Percentiles rank a stretch among this genome's conserved stretches.
phyloP scores from a whole-genome alignment of 441 rosid genomes.

The Melastoma candidum region DNA sequence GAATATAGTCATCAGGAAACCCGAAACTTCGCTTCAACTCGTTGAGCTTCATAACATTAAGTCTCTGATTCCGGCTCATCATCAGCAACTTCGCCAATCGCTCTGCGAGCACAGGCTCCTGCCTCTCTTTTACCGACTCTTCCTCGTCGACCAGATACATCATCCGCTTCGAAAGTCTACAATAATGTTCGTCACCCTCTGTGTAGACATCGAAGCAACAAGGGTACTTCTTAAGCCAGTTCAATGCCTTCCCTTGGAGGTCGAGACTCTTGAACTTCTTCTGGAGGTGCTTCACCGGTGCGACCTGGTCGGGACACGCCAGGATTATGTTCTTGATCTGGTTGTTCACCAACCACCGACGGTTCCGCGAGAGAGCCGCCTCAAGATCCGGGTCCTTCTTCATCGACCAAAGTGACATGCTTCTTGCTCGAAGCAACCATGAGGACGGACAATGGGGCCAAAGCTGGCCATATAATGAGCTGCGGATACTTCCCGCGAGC shows the following conservation, averaged over 20 bases:
- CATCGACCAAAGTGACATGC: constrained; percentile 64
- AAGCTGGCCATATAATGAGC: too few species aligned
- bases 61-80: constrained; percentile 71
- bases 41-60: constrained; percentile 59
- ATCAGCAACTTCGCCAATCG: constrained; percentile 66
- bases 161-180: constrained; percentile 65
- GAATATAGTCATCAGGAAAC: constrained; percentile 68
- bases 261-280: constrained; percentile 90
- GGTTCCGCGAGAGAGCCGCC: constrained; percentile 62
- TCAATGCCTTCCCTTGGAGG: constrained; percentile 83
- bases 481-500: too few species aligned
- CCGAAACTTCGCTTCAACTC: constrained; percentile 77
- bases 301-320: constrained; percentile 54
- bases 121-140: constrained; percentile 54
- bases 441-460: neutral
- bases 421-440: neutral
- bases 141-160: constrained; percentile 72
- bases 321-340: constrained; percentile 74
- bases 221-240: constrained; percentile 88
- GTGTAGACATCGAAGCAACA: constrained; percentile 66
- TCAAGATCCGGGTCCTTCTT: constrained; percentile 85
- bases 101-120: constrained; percentile 46
- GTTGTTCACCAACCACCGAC: constrained; percentile 79
- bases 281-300: constrained; percentile 54
- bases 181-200: constrained; percentile 51